Conservation (phyloP, 73 alveolate genomes). For the Uronychia binucleata region DNA sequence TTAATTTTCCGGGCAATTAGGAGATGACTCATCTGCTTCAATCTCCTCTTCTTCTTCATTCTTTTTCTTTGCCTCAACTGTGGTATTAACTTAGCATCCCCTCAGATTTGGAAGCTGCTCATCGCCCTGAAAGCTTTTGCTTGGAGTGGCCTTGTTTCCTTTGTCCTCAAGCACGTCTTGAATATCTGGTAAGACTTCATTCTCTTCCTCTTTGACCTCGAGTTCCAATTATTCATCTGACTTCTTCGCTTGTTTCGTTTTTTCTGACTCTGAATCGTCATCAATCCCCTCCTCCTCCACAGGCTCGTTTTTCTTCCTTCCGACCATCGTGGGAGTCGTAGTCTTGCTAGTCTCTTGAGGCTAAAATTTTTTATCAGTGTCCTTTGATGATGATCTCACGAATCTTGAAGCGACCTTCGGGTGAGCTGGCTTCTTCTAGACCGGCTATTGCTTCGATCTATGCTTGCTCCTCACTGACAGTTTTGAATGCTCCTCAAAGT, state of each 20-base stretch:
- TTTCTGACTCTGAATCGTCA: not conserved
- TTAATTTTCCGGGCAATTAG: too few species aligned
- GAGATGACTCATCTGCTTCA: not conserved
- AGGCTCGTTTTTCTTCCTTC: not conserved
- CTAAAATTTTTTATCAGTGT: not conserved
- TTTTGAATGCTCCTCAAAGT: not conserved
- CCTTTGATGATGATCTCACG: not conserved
- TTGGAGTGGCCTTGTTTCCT: too few species aligned
- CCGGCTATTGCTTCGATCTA: not conserved
- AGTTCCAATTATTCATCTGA: conserved; percentile 2
- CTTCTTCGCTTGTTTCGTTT: not conserved
- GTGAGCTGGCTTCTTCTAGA: not conserved
- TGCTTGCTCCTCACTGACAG: not conserved
- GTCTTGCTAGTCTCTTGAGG: not conserved
- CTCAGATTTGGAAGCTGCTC: too few species aligned
- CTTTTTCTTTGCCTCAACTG: not conserved
- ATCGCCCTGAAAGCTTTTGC: too few species aligned
- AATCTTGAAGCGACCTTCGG: not conserved
- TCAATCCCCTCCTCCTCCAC: not conserved
- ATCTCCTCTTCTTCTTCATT: conserved; percentile 7
- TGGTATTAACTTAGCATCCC: not conserved
- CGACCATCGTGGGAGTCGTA: conserved; percentile 9
- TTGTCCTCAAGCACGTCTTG: too few species aligned
- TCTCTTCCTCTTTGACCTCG: too few species aligned
- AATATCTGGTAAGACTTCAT: too few species aligned